Base-by-base conservation (phyloP, 306 rosid genomes). In the Hippophae gyantsensis region DNA sequence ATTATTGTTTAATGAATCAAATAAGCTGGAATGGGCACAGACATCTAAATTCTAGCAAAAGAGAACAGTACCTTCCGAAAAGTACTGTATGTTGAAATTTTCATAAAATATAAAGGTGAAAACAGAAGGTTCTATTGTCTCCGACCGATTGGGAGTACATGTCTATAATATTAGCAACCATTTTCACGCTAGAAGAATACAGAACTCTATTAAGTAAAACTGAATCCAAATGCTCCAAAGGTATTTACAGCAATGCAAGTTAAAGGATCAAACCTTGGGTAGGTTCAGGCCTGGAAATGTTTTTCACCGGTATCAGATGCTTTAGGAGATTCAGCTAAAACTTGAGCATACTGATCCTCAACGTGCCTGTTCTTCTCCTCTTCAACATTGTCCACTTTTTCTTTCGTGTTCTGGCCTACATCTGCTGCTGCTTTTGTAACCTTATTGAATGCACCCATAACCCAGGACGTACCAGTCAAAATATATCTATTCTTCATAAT, bases 371-470 rank as follows among this genome's bases (percentile, higher is more conserved):
- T 80, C 73, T 80, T 69, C 46, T 83, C 89, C 58, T 90, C 89
- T 58, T 85, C 96, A 11, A 68, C 79, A 43, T 47, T 68, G 57
- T 57, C 87, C 51, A 80, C 76, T 45, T 85, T 87, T 83, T 87
- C 98, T 71, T 66, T 87, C 48, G 98, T 82, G 75, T 83, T 87
- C 78, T 85, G 92, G 48, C 96, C 86, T 47, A 88, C 98, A 27
- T 92, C 98, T 59, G 76, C 96, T 13, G 98, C 98, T 10, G 96
- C 96, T 76, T 87, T 87, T 9, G 95, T 74, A 63, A 92, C 96
- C 81, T 61, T 83, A 45, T 42, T 87, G 71, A 92, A 85, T 57
- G 96, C 85, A 65, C 87, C 95, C 0, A 96, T 72, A 8, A 92
- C 96, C 98, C 96, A 92, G 32, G 95, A 56, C 13, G 98, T 63